Evolutionary conservation across 1,284 basidiomycete species (phyloP).

Genomic region (Wallemia hederae): DNA sequence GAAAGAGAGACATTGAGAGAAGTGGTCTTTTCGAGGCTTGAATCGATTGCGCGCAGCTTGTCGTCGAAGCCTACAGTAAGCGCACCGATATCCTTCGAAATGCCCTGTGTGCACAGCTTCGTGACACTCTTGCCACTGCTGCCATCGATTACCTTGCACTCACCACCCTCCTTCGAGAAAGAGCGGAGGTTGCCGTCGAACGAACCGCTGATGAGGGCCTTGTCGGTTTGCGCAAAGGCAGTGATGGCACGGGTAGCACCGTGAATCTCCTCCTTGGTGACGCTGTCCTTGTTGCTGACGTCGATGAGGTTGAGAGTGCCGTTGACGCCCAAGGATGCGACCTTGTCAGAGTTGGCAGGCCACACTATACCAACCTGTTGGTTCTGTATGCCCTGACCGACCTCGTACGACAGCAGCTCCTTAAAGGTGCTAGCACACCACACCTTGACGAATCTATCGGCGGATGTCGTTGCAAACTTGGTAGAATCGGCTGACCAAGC

Average conservation of each 20-base stretch:
- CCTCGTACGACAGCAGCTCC: slow-evolving; percentile 32
- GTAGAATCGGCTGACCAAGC: slow-evolving; percentile 7
- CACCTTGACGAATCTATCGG: slow-evolving; percentile 61
- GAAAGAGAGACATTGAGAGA: slow-evolving; percentile 12
- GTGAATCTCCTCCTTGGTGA: slow-evolving; percentile 15
- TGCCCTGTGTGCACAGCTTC: slow-evolving; percentile 42
- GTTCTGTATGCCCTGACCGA: slow-evolving; percentile 35
- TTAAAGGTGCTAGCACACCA: slow-evolving; percentile 57
- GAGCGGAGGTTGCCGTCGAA: slow-evolving; percentile 52
- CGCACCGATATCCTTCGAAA: slow-evolving; percentile 27
- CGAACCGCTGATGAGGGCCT: slow-evolving; percentile 39
- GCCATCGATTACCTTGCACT: slow-evolving; percentile 11
- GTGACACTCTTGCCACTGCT: slow-evolving; percentile 20
- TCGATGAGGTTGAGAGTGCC: slow-evolving; percentile 68
- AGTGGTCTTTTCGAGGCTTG: slow-evolving; percentile 24
- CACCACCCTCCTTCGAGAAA: slow-evolving; percentile 21
- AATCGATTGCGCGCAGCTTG: slow-evolving; percentile 33
- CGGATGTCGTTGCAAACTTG: slow-evolving; percentile 45
- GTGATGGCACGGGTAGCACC: slow-evolving; percentile 56
- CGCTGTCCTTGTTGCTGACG: slow-evolving; percentile 8
- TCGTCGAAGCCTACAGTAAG: slow-evolving; percentile 57
- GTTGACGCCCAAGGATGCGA: slow-evolving; percentile 59
- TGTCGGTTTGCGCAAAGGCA: slow-evolving; percentile 12
- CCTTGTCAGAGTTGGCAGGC: slow-evolving; percentile 30
- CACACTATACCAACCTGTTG: slow-evolving; percentile 78